These are phyloP conservation scores for Ambrosiella cleistominuta DNA, from an alignment of 2,329 filamentous ascomycete species.

Conservation along the genomic window DNA sequence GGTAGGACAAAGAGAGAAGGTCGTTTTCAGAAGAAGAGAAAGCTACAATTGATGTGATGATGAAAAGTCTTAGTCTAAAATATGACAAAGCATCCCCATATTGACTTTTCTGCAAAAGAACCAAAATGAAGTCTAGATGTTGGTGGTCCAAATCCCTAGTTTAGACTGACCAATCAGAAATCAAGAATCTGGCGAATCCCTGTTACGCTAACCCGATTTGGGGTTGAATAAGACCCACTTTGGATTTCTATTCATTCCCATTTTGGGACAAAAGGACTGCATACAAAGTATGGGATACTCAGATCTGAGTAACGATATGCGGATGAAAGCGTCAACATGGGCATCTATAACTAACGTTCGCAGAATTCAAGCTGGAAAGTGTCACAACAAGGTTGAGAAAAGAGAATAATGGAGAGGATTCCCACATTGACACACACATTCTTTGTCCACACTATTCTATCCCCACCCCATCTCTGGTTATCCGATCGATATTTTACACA, in stretches of 20 bases:
- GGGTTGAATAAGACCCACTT: constrained; percentile 20
- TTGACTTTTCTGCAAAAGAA: neutral
- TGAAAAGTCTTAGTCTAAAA: no score
- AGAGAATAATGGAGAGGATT: no score
- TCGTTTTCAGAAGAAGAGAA: no score
- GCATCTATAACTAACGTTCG: no score
- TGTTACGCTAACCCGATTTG: constrained; percentile 17
- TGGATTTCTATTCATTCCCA: constrained; percentile 18
- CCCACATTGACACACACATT: no score
- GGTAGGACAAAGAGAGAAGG: neutral
- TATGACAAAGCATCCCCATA: neutral
- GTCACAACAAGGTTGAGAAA: no score
- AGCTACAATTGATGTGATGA: no score
- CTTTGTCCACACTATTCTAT: no score
- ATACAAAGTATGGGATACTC: neutral
- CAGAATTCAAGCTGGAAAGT: no score
- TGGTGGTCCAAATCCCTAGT: neutral
- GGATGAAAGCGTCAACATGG: neutral
- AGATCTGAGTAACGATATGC: neutral
- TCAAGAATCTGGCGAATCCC: neutral
- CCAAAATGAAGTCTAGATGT: neutral
- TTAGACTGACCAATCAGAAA: neutral
- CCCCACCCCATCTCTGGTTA: no score
- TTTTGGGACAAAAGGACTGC: neutral
- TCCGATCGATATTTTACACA: no score